These are phyloP conservation scores for Chaetothyriales sp. DNA, from an alignment of 2,329 filamentous ascomycete genomes.

Conservation along the genomic window DNA sequence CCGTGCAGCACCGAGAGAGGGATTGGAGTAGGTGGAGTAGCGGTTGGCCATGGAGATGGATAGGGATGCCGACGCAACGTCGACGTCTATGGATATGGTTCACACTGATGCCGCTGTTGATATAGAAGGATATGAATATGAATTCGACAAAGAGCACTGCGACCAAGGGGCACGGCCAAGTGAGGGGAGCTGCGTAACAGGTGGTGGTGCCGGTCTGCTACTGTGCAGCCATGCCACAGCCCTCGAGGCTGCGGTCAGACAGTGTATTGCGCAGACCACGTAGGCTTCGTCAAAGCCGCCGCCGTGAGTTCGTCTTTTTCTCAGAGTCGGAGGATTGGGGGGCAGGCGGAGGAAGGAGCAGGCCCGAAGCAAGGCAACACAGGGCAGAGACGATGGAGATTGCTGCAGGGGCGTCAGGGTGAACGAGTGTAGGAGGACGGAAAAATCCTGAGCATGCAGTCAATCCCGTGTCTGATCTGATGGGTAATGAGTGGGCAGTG, in stretches of 20 bases:
- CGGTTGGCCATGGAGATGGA: constrained; percentile 39
- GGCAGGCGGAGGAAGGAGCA: background rate
- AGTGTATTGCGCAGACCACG: background rate
- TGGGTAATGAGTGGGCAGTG: background rate
- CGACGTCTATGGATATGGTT: too few relatives aligned
- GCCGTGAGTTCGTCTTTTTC: background rate
- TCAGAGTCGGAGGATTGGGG: background rate
- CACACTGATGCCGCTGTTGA: background rate
- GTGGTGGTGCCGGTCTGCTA: background rate
- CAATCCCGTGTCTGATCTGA: too few relatives aligned
- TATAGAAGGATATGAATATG: background rate
- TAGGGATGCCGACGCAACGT: too few relatives aligned
- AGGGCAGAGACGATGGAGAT: background rate
- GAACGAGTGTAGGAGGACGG: background rate
- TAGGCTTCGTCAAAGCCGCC: background rate
- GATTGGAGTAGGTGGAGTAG: constrained; percentile 45
- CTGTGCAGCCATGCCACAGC: background rate
- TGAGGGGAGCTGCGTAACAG: background rate
- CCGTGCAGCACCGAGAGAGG: constrained; percentile 43
- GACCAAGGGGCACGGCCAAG: background rate
- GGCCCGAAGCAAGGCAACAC: background rate
- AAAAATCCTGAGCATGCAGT: background rate
- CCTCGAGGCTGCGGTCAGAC: background rate
- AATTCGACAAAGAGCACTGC: too few relatives aligned
- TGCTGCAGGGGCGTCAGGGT: background rate